Evolutionary conservation across 2,329 filamentous ascomycete genomes (phyloP).

Genomic region (Diplodia scrobiculata): DNA sequence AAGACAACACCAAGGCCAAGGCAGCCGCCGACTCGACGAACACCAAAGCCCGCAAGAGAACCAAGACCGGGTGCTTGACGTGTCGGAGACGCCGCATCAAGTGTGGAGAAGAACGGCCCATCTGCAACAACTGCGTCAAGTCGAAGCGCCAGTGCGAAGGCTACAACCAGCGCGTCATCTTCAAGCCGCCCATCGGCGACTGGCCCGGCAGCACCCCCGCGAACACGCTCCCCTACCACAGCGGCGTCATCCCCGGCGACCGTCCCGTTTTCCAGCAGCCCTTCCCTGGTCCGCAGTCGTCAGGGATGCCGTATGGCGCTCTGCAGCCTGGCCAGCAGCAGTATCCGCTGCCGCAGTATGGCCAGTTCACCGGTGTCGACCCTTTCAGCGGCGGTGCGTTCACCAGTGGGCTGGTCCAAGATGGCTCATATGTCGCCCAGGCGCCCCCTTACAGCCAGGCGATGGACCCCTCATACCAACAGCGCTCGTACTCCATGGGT

Average conservation of each 20-base stretch:
- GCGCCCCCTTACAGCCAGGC: constrained; percentile 18
- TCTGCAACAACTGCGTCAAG: constrained; percentile 81
- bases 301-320: neutral
- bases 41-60: constrained; percentile 53
- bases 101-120: constrained; percentile 86
- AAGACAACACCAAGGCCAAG: constrained; percentile 21
- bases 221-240: constrained; percentile 30
- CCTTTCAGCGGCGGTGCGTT: constrained; percentile 13
- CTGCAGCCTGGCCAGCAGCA: constrained; percentile 21
- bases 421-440: constrained; percentile 15
- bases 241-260: constrained; percentile 24
- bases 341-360: constrained; percentile 23
- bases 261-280: constrained; percentile 29
- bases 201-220: constrained; percentile 45
- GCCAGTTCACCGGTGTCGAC: constrained; percentile 19
- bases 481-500: constrained; percentile 20
- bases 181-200: constrained; percentile 71
- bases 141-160: constrained; percentile 82
- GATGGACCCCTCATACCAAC: constrained; percentile 4
- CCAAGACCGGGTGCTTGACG: constrained; percentile 90
- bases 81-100: constrained; percentile 96
- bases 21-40: constrained; percentile 18
- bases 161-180: constrained; percentile 77
- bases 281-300: constrained; percentile 5
- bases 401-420: constrained; percentile 13